phyloP scores from a whole-genome alignment of 2,329 filamentous ascomycete species.

The Reticulascus tulasneorum region DNA sequence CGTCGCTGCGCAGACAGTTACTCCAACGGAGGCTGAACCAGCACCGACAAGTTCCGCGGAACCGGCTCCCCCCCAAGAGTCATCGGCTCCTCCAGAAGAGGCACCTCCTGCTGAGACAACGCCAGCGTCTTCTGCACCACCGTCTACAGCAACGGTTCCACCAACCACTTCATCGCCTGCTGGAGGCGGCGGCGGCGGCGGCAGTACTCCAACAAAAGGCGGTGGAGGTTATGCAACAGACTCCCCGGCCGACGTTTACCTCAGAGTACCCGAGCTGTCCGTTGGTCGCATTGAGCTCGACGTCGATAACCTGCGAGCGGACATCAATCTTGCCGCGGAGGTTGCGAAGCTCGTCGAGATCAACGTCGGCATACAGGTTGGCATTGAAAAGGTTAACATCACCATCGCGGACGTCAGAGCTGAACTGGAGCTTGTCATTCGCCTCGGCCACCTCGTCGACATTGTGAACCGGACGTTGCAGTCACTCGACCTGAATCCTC shows the following conservation, averaged over 20 bases:
- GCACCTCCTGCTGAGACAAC: conserved; percentile 15
- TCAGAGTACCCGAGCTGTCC: conserved; percentile 54
- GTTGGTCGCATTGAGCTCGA: conserved; percentile 57
- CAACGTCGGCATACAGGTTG: conserved; percentile 50
- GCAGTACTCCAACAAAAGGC: conserved; percentile 16
- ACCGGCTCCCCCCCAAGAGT: conserved; percentile 9
- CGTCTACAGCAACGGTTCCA: conserved; percentile 8
- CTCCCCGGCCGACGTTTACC: conserved; percentile 50
- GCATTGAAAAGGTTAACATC: conserved; percentile 50
- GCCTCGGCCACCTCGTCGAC: conserved; percentile 55
- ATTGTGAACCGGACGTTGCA: conserved; percentile 59
- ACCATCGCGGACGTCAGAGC: conserved; percentile 58
- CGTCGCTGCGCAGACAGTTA: conserved; percentile 27
- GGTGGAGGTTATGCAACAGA: conserved; percentile 20
- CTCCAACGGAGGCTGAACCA: conserved; percentile 19
- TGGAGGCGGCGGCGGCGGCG: conserved; percentile 14
- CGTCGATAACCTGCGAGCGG: conserved; percentile 54
- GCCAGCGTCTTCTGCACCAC: conserved; percentile 8
- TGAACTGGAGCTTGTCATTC: conserved; percentile 55
- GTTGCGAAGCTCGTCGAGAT: conserved; percentile 54
- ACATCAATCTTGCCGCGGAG: conserved; percentile 57
- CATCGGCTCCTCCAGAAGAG: no score
- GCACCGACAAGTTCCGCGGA: conserved; percentile 6
- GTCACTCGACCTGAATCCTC: conserved; percentile 56
- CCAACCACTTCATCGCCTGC: conserved; percentile 17